Percentiles rank a stretch among this genome's conserved stretches.
Conservation (phyloP, 2,329 filamentous ascomycete species). For the Clonostachys sp. region DNA sequence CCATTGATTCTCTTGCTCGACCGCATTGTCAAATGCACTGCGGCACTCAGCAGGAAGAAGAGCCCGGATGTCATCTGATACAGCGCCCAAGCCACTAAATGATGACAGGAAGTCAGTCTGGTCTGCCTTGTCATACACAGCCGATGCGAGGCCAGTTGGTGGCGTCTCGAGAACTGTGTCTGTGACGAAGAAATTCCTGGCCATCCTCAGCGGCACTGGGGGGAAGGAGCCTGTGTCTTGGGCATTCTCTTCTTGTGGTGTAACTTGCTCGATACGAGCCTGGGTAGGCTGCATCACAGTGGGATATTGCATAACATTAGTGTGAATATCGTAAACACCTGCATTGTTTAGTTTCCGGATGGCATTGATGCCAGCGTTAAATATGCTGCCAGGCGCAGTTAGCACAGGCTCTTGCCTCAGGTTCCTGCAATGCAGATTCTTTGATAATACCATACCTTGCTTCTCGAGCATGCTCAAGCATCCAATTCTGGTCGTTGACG, state of each 20-base stretch:
- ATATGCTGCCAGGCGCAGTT: conserved; percentile 52
- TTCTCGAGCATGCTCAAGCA: conserved; percentile 87
- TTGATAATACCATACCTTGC: conserved; percentile 62
- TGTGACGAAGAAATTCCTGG: conserved; percentile 52
- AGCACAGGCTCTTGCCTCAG: too few relatives aligned
- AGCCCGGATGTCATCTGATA: conserved; percentile 61
- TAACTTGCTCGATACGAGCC: conserved; percentile 73
- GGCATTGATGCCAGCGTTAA: conserved; percentile 71
- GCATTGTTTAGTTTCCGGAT: conserved; percentile 64
- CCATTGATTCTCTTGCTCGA: conserved; percentile 64
- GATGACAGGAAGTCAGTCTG: conserved; percentile 42
- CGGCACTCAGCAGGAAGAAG: conserved; percentile 68
- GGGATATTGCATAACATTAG: conserved; percentile 86
- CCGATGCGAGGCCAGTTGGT: conserved; percentile 36
- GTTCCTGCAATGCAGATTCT: background rate
- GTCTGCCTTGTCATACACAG: conserved; percentile 36
- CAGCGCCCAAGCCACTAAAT: conserved; percentile 57
- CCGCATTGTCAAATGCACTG: conserved; percentile 64
- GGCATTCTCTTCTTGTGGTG: conserved; percentile 29
- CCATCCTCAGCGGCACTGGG: conserved; percentile 40
- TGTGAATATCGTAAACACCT: conserved; percentile 91
- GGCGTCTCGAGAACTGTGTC: conserved; percentile 51
- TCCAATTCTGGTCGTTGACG: conserved; percentile 94
- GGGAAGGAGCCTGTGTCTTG: conserved; percentile 1
- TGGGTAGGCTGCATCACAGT: conserved; percentile 85